Conservation (phyloP, 164 flowering plant genomes). For the Chloranthus sessilifolius region DNA sequence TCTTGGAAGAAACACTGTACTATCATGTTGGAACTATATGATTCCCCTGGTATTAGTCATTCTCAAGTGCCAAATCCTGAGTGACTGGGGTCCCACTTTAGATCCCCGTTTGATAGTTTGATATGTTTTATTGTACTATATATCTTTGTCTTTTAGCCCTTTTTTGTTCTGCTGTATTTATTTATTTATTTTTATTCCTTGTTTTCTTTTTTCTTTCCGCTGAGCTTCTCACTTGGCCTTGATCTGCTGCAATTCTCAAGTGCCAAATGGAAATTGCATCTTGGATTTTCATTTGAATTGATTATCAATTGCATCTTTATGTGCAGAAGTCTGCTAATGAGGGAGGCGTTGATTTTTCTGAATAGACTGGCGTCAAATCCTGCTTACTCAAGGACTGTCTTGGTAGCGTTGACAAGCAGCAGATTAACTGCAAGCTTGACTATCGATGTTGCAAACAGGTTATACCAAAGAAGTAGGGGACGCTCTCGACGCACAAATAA, state of each 20-base stretch:
- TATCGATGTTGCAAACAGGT: constrained; percentile 54
- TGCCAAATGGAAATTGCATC: neutral
- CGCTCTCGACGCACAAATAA: constrained; percentile 16
- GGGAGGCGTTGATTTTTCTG: constrained; percentile 77
- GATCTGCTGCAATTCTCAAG: no score
- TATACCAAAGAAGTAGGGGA: constrained; percentile 30
- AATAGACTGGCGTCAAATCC: constrained; percentile 76
- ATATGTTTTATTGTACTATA: no score
- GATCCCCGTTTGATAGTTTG: no score
- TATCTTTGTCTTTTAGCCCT: no score
- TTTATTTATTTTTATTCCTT: neutral
- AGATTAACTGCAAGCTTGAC: constrained; percentile 62
- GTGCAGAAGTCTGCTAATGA: constrained; percentile 61
- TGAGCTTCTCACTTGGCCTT: neutral
- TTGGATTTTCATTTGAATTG: neutral
- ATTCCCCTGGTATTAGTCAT: no score
- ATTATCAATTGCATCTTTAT: neutral
- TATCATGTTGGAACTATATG: no score
- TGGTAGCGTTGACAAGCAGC: constrained; percentile 48
- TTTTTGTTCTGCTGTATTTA: neutral
- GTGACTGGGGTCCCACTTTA: no score
- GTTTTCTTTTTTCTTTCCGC: neutral
- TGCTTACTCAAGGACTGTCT: constrained; percentile 37
- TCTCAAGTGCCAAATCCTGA: no score
- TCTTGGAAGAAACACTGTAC: no score